These are phyloP conservation scores for Misopates orontium DNA, from an alignment of 257 asterid species.

Conservation along the genomic window DNA sequence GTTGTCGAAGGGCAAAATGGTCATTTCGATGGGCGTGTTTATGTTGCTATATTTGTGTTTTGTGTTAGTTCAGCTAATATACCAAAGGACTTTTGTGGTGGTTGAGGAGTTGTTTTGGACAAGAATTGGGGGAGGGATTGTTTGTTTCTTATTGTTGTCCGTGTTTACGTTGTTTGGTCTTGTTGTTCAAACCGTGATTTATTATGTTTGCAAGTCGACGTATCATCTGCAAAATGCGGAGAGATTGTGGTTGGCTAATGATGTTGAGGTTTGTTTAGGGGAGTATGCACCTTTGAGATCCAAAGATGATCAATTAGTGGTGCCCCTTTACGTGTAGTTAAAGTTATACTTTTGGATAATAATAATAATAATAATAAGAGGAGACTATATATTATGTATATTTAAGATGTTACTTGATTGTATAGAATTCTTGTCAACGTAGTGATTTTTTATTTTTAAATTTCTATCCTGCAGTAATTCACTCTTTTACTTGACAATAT, in stretches of 20 bases:
- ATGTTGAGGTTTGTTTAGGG: not conserved
- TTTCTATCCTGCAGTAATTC: too few species aligned
- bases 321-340: too few species aligned
- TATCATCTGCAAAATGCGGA: not conserved
- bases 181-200: not conserved
- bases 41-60: not conserved
- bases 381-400: too few species aligned
- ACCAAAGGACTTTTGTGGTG: not conserved
- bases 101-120: not conserved
- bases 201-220: constrained; percentile 1
- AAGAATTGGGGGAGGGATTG: not conserved
- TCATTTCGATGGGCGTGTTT: not conserved
- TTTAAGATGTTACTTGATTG: too few species aligned
- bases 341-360: too few species aligned
- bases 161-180: not conserved
- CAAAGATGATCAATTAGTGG: not conserved
- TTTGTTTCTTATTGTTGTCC: not conserved
- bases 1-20: not conserved
- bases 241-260: not conserved
- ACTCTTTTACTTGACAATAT: too few species aligned
- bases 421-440: too few species aligned
- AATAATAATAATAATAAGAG: too few species aligned
- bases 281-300: not conserved
- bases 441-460: too few species aligned
- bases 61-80: not conserved